phyloP scores from a whole-genome alignment of 352 stramenopile species.

The Globisporangium yorkense region DNA sequence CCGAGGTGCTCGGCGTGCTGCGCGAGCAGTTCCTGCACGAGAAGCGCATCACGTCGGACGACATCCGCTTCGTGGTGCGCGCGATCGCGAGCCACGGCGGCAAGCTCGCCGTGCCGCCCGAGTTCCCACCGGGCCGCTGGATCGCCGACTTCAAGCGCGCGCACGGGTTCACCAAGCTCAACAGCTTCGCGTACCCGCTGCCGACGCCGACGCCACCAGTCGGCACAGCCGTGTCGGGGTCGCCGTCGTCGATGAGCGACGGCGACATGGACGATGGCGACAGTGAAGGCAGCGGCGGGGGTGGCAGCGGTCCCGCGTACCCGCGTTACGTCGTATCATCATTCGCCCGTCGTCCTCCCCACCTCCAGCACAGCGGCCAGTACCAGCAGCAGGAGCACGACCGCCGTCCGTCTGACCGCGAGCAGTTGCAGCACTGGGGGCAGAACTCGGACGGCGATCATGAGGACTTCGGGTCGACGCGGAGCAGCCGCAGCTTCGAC shows the following conservation, averaged over 20 bases:
- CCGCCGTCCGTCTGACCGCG: background rate
- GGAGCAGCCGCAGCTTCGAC: constrained; percentile 16
- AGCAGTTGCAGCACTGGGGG: constrained; percentile 3
- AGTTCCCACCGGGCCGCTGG: constrained; percentile 45
- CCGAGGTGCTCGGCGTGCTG: constrained; percentile 27
- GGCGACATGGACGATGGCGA: constrained; percentile 22
- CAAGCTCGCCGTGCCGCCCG: constrained; percentile 21
- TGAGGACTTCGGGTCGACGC: constrained; percentile 11
- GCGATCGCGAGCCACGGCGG: constrained; percentile 33
- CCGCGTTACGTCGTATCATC: constrained; percentile 17
- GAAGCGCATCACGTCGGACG: constrained; percentile 38
- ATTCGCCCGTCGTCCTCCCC: background rate
- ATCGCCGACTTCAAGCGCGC: constrained; percentile 43
- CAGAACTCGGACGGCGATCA: constrained; percentile 13
- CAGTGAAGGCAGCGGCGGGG: constrained; percentile 17
- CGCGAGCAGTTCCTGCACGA: constrained; percentile 36
- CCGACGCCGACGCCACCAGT: background rate
- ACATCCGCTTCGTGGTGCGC: constrained; percentile 40
- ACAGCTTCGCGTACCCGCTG: constrained; percentile 21
- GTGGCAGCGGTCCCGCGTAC: constrained; percentile 1
- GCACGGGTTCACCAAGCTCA: constrained; percentile 33
- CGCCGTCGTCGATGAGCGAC: constrained; percentile 7
- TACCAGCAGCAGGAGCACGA: constrained; percentile 13
- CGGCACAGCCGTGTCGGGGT: background rate
- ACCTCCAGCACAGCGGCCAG: background rate